A percentile compares a stretch with the other conserved stretches of the same genome.
Evolutionary conservation across 1,284 basidiomycete genomes (phyloP).

Genomic region (Wallemia mellicola): DNA sequence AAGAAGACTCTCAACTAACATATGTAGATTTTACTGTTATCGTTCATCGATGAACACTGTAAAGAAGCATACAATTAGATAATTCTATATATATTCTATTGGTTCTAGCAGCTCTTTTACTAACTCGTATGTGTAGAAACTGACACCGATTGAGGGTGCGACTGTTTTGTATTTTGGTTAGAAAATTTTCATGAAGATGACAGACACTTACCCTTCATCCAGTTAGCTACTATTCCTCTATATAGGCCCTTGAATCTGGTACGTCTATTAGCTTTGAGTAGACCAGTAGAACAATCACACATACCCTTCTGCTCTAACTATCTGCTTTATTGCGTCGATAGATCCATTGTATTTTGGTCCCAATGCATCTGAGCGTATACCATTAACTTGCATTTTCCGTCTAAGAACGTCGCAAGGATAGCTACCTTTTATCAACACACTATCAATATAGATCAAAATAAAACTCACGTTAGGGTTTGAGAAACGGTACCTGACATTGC

Average conservation of each 20-base stretch:
- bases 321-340: not conserved
- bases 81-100: not conserved
- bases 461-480: not conserved
- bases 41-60: not conserved
- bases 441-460: no score
- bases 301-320: not conserved
- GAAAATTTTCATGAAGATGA: not conserved
- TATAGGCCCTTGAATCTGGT: not conserved
- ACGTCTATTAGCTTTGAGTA: not conserved
- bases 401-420: not conserved
- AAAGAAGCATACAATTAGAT: no score
- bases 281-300: not conserved
- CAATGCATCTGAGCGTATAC: no score
- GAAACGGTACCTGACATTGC: not conserved
- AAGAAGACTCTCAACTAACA: not conserved
- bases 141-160: not conserved
- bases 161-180: not conserved
- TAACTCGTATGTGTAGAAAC: not conserved
- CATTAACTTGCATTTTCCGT: not conserved
- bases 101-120: not conserved
- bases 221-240: not conserved
- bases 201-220: not conserved
- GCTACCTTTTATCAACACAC: no score
- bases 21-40: not conserved
- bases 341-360: not conserved